These are phyloP conservation scores for Aspergillus affinis DNA, from an alignment of 495 filamentous ascomycete species.

Conservation along the genomic window DNA sequence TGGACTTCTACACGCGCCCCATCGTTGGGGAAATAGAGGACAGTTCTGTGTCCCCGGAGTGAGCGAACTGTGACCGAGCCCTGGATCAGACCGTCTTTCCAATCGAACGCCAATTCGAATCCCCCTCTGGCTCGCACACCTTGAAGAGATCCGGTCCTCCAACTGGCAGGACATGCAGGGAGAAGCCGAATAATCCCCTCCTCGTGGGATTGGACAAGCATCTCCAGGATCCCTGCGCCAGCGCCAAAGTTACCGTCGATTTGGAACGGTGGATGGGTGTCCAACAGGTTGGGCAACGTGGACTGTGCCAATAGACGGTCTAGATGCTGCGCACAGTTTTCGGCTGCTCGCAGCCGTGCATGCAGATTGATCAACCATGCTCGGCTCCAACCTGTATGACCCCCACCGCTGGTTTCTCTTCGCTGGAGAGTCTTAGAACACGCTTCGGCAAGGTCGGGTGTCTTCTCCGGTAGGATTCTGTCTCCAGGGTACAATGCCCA, in stretches of 20 bases:
- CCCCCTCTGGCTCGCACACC: constrained; percentile 44
- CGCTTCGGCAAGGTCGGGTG: constrained; percentile 32
- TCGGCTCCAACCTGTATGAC: constrained; percentile 50
- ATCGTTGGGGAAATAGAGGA: constrained; percentile 25
- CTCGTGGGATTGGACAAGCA: constrained; percentile 52
- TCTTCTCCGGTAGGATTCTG: constrained; percentile 23
- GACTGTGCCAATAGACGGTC: constrained; percentile 37
- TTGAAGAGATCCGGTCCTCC: constrained; percentile 33
- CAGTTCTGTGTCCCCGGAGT: constrained; percentile 10
- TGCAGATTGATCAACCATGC: constrained; percentile 49
- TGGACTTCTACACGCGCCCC: constrained; percentile 7
- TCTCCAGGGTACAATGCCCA: constrained; percentile 41
- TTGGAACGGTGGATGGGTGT: constrained; percentile 47
- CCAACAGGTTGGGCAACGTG: constrained; percentile 41
- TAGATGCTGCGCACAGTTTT: constrained; percentile 36
- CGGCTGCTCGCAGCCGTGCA: constrained; percentile 28
- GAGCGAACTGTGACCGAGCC: constrained; percentile 23
- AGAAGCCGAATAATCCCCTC: constrained; percentile 41
- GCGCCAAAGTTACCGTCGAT: constrained; percentile 57
- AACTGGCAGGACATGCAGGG: constrained; percentile 41
- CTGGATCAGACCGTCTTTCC: constrained; percentile 26
- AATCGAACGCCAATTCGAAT: constrained; percentile 40
- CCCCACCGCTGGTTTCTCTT: constrained; percentile 42
- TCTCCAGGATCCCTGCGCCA: constrained; percentile 48
- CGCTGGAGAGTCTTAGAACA: constrained; percentile 38